These are phyloP conservation scores for Neopestalotiopsis clavispora DNA, from an alignment of 2,329 filamentous ascomycete genomes.

Conservation along the genomic window DNA sequence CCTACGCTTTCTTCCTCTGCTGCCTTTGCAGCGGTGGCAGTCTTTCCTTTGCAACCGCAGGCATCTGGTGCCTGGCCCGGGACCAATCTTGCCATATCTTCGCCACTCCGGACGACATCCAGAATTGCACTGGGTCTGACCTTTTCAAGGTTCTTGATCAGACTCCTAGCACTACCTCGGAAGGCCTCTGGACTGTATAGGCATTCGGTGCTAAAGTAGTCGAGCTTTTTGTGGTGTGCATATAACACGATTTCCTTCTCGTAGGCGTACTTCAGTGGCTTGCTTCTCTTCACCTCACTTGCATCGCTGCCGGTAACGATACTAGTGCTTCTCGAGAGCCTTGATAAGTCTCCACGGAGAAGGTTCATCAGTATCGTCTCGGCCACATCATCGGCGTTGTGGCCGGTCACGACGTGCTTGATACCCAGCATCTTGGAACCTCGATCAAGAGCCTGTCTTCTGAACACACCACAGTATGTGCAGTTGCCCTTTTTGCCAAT, in stretches of 20 bases:
- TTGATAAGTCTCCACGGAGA: slow-evolving; percentile 84
- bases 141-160: slow-evolving; percentile 95
- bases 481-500: slow-evolving; percentile 99
- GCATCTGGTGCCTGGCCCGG: slow-evolving; percentile 59
- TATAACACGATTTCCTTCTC: slow-evolving; percentile 99
- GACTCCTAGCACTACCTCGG: slow-evolving; percentile 83
- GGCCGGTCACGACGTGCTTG: slow-evolving; percentile 92
- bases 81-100: slow-evolving; percentile 93
- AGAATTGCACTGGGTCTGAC: slow-evolving; percentile 93
- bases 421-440: slow-evolving; percentile 88
- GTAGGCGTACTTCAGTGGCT: slow-evolving; percentile 97
- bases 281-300: slow-evolving; percentile 93
- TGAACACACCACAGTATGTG: slow-evolving; percentile 97
- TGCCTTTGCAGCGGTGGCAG: slow-evolving; percentile 34
- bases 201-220: slow-evolving; percentile 98
- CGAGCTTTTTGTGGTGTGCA: slow-evolving; percentile 93
- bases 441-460: slow-evolving; percentile 90
- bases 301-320: slow-evolving; percentile 80
- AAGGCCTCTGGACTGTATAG: slow-evolving; percentile 98
- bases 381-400: slow-evolving; percentile 96
- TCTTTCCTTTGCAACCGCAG: slow-evolving; percentile 52
- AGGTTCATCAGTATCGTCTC: slow-evolving; percentile 99
- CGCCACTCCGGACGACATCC: slow-evolving; percentile 91
- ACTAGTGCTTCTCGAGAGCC: slow-evolving; percentile 85
- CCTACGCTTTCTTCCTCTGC: slow-evolving; percentile 62